Conservation (phyloP, 148 eudicot genomes). For the Chenopodium album region DNA sequence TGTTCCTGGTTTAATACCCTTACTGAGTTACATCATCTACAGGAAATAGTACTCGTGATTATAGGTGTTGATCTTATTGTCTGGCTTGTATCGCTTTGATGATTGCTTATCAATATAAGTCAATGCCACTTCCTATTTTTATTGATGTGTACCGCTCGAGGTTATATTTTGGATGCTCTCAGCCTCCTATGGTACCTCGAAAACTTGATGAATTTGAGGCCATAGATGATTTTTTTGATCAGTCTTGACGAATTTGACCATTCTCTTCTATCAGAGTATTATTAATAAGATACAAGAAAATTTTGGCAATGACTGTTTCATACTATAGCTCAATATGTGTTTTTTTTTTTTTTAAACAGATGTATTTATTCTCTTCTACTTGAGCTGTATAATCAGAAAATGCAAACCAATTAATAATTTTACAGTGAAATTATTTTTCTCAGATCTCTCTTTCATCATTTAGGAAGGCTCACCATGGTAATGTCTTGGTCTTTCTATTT, state of each 20-base stretch:
- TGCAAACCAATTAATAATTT: neutral
- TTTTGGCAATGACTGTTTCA: neutral
- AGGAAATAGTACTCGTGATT: neutral
- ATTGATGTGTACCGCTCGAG: neutral
- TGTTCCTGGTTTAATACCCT: neutral
- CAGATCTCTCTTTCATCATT: neutral
- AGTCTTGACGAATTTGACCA: neutral
- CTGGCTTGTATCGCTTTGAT: neutral
- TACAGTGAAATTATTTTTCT: conserved; percentile 1
- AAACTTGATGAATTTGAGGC: neutral
- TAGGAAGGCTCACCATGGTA: neutral
- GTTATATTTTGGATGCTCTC: neutral
- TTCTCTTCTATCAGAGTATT: neutral
- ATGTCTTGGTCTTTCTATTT: neutral
- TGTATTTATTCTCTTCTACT: neutral
- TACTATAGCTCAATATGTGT: neutral
- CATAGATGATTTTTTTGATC: neutral
- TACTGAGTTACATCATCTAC: neutral
- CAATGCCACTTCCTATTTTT: neutral
- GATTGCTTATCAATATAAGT: neutral
- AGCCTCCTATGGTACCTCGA: neutral
- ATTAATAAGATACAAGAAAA: no score
- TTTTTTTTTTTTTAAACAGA: no score
- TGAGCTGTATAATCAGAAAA: neutral
- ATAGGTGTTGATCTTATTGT: neutral